phyloP scores from a whole-genome alignment of 768 basidiomycete genomes.

The Rossbeevera mucosa region DNA sequence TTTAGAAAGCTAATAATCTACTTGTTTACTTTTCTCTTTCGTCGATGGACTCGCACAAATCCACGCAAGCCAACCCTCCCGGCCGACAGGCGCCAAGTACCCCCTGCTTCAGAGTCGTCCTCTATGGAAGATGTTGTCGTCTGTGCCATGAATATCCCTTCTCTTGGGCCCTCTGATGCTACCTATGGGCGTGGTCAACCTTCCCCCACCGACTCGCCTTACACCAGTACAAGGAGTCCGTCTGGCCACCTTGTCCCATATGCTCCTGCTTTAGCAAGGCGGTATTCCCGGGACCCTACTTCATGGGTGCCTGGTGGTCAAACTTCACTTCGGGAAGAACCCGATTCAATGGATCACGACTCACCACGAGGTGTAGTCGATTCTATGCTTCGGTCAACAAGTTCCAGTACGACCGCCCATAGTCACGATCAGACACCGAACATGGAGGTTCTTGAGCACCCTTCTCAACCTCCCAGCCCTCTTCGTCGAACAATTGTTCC shows the following conservation, averaged over 20 bases:
- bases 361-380: background rate
- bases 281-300: slow-evolving; percentile 4
- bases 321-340: slow-evolving; percentile 17
- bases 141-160: slow-evolving; percentile 18
- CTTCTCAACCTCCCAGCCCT: slow-evolving; percentile 1
- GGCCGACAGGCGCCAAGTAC: background rate
- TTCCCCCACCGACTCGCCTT: slow-evolving; percentile 15
- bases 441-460: background rate
- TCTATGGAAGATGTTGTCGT: background rate
- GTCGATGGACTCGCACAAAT: background rate
- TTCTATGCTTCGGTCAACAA: slow-evolving; percentile 2
- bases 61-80: background rate
- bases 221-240: slow-evolving; percentile 8
- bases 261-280: slow-evolving; percentile 12
- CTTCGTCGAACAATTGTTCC: background rate
- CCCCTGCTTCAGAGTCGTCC: background rate
- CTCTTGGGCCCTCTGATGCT: background rate
- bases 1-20: background rate
- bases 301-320: slow-evolving; percentile 9
- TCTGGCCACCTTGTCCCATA: slow-evolving; percentile 20
- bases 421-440: background rate
- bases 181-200: background rate
- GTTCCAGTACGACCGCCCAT: background rate
- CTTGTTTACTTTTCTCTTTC: slow-evolving; percentile 3
- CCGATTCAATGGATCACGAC: background rate